Conservation (phyloP, 2,329 filamentous ascomycete species). For the Paramyrothecium sp. region DNA sequence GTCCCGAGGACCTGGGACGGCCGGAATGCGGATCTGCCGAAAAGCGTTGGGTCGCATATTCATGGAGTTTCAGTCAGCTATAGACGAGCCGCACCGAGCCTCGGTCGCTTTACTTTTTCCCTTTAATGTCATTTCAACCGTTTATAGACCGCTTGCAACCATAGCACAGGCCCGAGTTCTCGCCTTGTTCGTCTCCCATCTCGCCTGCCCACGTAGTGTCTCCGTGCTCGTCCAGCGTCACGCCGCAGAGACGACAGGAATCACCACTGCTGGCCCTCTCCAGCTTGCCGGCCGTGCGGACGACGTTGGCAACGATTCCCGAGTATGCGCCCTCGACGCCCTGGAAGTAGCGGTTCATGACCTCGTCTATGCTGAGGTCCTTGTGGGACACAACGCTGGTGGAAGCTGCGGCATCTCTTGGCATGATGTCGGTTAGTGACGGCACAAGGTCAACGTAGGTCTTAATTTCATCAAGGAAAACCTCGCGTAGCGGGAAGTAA, state of each 20-base stretch:
- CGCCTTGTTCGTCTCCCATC: constrained; percentile 45
- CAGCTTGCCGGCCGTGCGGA: constrained; percentile 85
- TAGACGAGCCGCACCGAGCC: neutral
- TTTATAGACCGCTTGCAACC: constrained; percentile 68
- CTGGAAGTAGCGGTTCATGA: constrained; percentile 86
- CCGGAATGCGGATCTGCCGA: neutral
- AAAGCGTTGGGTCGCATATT: neutral
- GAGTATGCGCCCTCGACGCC: constrained; percentile 80
- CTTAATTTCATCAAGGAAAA: constrained; percentile 77
- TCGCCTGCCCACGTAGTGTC: constrained; percentile 64
- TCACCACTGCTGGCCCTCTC: constrained; percentile 42
- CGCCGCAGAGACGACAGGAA: constrained; percentile 67
- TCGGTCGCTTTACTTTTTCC: neutral
- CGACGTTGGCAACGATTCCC: constrained; percentile 92
- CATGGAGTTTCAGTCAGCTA: neutral
- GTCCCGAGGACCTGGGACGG: neutral
- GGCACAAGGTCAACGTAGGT: constrained; percentile 60
- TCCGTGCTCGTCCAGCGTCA: constrained; percentile 61
- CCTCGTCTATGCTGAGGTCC: constrained; percentile 83
- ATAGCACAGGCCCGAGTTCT: constrained; percentile 58
- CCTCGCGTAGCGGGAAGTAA: constrained; percentile 80
- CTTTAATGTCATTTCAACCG: constrained; percentile 32
- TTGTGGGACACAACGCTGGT: constrained; percentile 60
- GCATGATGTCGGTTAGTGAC: constrained; percentile 48
- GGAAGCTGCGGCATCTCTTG: constrained; percentile 30